Base-by-base conservation (phyloP, 768 basidiomycete genomes). In the Russula sp. region DNA sequence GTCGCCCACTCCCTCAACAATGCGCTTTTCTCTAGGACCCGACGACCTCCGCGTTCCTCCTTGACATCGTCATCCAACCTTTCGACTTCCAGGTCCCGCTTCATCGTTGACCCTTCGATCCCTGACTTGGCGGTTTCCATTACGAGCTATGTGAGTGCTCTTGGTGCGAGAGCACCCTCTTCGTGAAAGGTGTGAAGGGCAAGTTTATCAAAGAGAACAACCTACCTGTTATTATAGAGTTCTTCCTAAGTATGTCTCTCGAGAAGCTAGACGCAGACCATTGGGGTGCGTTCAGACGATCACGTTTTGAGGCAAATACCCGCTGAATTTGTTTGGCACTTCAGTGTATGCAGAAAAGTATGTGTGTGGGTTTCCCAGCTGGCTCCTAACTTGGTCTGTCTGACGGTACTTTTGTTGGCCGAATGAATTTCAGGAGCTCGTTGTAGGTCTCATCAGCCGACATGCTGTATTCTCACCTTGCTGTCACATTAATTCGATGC, bases 341-440 rank as follows among this genome's bases (percentile, higher is more conserved):
- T 27, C 22, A 91, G 89, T 95, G 20, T 93, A 94, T 66, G 88
- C 90, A 16, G 92, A 95, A 71, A 81, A 80, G 80, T 85, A 68
- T 62, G 77, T 72, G 13, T 37, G 8, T 1, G 10, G 8, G 47
- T 63, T 22, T 3, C 20, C 39, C 7, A n/a, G 37, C 16, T 32
- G 6, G 20, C 4, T 48, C 32, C 2, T 16, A 2, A 27, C 22
- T 27, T 27, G 22, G 3, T 14, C 55, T 7, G 9, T 20, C 45
- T 60, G 48, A 68, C 32, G 47, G 35, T 18, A 10, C 27, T 22
- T 50, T 10, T 37, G 10, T 61, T 82, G 80, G 68, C 85, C 85
- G 6, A 79, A 80, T 39, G 85, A 85, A 63, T 86, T 86, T 73
- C 78, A 74, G 70, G 68, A 70, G 13, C 56, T 76, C 47, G 71